Evolutionary conservation across 805 yeast genomes (phyloP).

Genomic region (Saccharomycodes ludwigii): DNA sequence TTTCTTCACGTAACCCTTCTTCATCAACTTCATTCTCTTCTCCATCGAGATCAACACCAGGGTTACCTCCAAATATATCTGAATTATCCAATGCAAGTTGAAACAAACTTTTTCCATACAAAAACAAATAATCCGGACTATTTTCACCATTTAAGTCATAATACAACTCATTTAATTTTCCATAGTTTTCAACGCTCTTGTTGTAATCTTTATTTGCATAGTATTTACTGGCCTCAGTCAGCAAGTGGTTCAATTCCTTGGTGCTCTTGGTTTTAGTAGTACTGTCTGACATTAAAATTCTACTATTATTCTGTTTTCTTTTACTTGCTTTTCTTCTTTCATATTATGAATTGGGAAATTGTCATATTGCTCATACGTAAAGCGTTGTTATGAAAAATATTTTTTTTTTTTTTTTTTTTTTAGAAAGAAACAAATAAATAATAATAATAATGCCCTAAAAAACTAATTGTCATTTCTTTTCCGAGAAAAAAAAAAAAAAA

Average conservation of each 20-base stretch:
- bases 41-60: constrained; percentile 8
- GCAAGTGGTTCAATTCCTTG: constrained; percentile 31
- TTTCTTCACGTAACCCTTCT: constrained; percentile 1
- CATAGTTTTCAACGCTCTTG: constrained; percentile 55
- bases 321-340: constrained; percentile 1
- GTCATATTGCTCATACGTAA: neutral
- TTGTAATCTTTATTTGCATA: constrained; percentile 58
- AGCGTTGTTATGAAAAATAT: constrained; percentile 2
- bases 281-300: too few relatives aligned
- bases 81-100: constrained; percentile 63
- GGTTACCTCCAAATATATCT: constrained; percentile 50
- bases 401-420: constrained; percentile 1
- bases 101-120: constrained; percentile 73
- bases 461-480: too few relatives aligned
- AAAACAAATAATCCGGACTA: constrained; percentile 55
- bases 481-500: too few relatives aligned
- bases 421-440: neutral
- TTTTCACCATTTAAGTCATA: constrained; percentile 47
- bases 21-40: constrained; percentile 8
- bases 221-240: constrained; percentile 50
- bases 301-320: too few relatives aligned
- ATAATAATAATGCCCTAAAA: too few relatives aligned
- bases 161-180: constrained; percentile 54
- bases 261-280: constrained; percentile 12
- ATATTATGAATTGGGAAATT: neutral